phyloP scores from a whole-genome alignment of 2,329 filamentous ascomycete genomes.

The Fusarium beomiforme region DNA sequence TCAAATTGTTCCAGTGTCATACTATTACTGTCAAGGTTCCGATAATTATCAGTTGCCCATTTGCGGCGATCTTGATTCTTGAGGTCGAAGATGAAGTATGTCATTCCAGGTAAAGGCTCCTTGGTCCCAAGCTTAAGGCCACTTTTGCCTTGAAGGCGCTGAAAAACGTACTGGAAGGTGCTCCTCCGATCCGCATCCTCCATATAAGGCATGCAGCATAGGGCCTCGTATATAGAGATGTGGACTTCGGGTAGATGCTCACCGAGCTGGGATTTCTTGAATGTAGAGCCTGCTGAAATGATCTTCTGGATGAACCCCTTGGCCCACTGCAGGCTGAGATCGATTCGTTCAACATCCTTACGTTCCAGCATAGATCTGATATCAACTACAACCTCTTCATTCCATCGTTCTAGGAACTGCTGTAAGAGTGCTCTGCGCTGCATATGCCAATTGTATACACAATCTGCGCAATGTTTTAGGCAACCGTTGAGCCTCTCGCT shows the following conservation, averaged over 20 bases:
- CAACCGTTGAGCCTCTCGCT: constrained; percentile 64
- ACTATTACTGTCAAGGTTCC: constrained; percentile 63
- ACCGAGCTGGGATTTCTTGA: constrained; percentile 59
- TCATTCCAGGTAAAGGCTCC: constrained; percentile 82
- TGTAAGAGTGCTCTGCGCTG: constrained; percentile 71
- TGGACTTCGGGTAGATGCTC: constrained; percentile 68
- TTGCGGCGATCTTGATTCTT: constrained; percentile 65
- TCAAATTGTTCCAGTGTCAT: constrained; percentile 82
- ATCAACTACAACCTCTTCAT: constrained; percentile 61
- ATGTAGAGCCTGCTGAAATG: constrained; percentile 56
- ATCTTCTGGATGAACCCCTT: constrained; percentile 64
- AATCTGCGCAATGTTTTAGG: constrained; percentile 73
- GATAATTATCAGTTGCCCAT: constrained; percentile 54
- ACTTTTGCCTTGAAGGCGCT: constrained; percentile 75
- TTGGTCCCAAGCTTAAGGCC: constrained; percentile 79
- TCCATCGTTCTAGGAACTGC: constrained; percentile 65
- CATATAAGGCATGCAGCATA: constrained; percentile 86
- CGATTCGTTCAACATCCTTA: constrained; percentile 70
- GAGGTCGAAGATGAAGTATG: constrained; percentile 78
- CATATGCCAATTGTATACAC: constrained; percentile 79
- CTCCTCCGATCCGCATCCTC: constrained; percentile 60
- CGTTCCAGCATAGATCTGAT: constrained; percentile 67
- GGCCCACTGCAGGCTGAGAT: constrained; percentile 66
- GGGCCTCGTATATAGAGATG: constrained; percentile 85
- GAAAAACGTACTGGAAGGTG: constrained; percentile 85